These are phyloP conservation scores for Termitomyces sp. DNA, from an alignment of 1,284 basidiomycete genomes.

Conservation along the genomic window DNA sequence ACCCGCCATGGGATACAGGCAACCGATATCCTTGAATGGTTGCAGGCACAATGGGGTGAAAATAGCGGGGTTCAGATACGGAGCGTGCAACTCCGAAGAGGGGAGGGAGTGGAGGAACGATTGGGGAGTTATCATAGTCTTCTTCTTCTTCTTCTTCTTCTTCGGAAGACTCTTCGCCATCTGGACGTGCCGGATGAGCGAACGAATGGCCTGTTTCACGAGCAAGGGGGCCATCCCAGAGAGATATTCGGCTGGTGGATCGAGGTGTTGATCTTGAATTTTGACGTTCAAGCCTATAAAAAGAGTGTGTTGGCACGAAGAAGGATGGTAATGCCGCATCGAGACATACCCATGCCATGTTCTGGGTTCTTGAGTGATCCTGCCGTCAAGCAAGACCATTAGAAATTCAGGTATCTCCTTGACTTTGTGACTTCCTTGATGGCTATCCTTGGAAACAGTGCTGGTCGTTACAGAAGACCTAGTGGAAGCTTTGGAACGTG, in stretches of 20 bases:
- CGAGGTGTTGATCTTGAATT: conserved; percentile 24
- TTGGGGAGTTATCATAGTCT: conserved; percentile 26
- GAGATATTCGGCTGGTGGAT: conserved; percentile 25
- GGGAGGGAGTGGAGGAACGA: conserved; percentile 27
- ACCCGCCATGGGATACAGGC: conserved; percentile 3
- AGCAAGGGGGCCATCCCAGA: conserved; percentile 34
- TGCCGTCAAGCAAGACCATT: conserved; percentile 35
- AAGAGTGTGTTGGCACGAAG: neutral
- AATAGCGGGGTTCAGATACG: conserved; percentile 18
- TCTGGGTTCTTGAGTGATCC: conserved; percentile 25
- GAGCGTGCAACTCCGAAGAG: conserved; percentile 23
- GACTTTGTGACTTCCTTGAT: conserved; percentile 15
- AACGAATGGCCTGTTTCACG: conserved; percentile 23
- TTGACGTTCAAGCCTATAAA: conserved; percentile 28
- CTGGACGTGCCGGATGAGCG: conserved; percentile 11
- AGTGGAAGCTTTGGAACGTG: conserved; percentile 10
- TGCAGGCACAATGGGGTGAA: conserved; percentile 22
- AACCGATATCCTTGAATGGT: conserved; percentile 14
- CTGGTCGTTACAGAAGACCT: conserved; percentile 12
- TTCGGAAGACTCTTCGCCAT: conserved; percentile 12
- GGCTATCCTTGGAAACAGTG: conserved; percentile 11
- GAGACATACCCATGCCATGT: conserved; percentile 38
- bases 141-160: conserved; percentile 7
- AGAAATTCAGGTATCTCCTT: conserved; percentile 29
- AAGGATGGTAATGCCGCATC: neutral